Conservation (phyloP, 768 basidiomycete species). For the Porpolomopsis calyptriformis region DNA sequence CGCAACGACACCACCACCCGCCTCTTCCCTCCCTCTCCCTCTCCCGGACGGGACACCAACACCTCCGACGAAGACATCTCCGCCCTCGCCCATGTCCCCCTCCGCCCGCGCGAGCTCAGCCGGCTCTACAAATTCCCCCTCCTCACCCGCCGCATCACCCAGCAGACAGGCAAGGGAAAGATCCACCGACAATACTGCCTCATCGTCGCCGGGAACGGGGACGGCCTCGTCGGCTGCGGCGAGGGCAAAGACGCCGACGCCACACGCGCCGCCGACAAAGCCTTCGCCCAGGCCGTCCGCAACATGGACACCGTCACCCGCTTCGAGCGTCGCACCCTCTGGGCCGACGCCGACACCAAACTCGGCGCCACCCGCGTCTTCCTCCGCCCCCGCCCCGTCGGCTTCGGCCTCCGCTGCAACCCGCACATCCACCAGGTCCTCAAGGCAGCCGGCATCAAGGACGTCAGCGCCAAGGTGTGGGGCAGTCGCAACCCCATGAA, state of each 20-base stretch:
- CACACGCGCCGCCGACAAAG: slow-evolving; percentile 42
- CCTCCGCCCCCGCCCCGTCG: slow-evolving; percentile 73
- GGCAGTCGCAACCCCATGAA: slow-evolving; percentile 80
- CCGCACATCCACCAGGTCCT: slow-evolving; percentile 82
- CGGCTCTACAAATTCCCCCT: slow-evolving; percentile 30
- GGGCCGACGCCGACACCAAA: slow-evolving; percentile 81
- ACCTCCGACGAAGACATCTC: slow-evolving; percentile 21
- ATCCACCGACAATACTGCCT: slow-evolving; percentile 52
- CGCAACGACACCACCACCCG: slow-evolving; percentile 57
- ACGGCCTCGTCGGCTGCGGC: slow-evolving; percentile 75
- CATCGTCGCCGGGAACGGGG: slow-evolving; percentile 71
- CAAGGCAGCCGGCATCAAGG: slow-evolving; percentile 90
- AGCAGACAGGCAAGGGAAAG: slow-evolving; percentile 94
- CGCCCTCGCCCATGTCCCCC: slow-evolving; percentile 18
- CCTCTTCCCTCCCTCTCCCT: slow-evolving; percentile 46
- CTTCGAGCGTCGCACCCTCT: slow-evolving; percentile 92
- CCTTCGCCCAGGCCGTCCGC: slow-evolving; percentile 61
- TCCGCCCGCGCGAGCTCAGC: slow-evolving; percentile 11
- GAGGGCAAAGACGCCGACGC: slow-evolving; percentile 64
- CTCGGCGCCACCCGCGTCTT: slow-evolving; percentile 74
- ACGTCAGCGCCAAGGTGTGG: slow-evolving; percentile 91
- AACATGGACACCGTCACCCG: slow-evolving; percentile 89
- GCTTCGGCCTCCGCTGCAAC: slow-evolving; percentile 87
- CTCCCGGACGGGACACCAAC: slow-evolving; percentile 10
- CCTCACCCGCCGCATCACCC: slow-evolving; percentile 51